Base-by-base conservation (phyloP, 129 eudicot genomes). In the Artemisia annua region DNA sequence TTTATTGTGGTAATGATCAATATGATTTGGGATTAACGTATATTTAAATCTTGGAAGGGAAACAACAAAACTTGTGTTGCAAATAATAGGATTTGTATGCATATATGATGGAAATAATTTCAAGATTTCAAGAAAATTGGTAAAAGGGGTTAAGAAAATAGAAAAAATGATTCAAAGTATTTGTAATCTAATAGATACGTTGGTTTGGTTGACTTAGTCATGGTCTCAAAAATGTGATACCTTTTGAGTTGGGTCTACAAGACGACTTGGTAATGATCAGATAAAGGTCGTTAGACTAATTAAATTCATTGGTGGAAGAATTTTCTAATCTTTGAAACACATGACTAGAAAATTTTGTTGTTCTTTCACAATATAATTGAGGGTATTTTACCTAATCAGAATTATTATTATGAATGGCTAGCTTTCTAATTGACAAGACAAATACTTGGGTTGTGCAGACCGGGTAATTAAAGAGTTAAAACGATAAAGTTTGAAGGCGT, bases 81-180 rank as follows among this genome's bases (percentile, higher is more conserved):
- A 48, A 67, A 57, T 6, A 56, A 55, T 20, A 59, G 24, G 50
- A 11, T 28, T 44, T 54, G 66, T 17, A 57, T 30, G 73, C 66
- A 49, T 56, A 75, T 75, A 67, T 66, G 66, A 67, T 55, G 80
- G 35, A 77, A 63, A 20, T 28, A 35, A 56, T 53, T 63, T 54
- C 66, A 75, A 51, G 62, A 65, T 30, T 43, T 26, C 4, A 71
- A 63, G 74, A 67, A 67, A 74, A 7, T 75, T 71, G 76, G 80
- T 68, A 80, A 81, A 81, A 78, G 78, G 83, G 83, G 86, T 82
- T 78, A 72, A 75, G 82, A 66, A 64, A 51, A 70, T 50, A 68
- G 59, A 6, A 20, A 70, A 65, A 76, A 74, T 2, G 48, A 43
- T 85, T 88, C 95, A 88, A 88, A 88, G 95, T 81, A 83, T 75